A percentile compares a stretch with the other conserved stretches of the same genome.
phyloP scores from a whole-genome alignment of 2,329 filamentous ascomycete species.

The Fusarium brevicatenulatum region DNA sequence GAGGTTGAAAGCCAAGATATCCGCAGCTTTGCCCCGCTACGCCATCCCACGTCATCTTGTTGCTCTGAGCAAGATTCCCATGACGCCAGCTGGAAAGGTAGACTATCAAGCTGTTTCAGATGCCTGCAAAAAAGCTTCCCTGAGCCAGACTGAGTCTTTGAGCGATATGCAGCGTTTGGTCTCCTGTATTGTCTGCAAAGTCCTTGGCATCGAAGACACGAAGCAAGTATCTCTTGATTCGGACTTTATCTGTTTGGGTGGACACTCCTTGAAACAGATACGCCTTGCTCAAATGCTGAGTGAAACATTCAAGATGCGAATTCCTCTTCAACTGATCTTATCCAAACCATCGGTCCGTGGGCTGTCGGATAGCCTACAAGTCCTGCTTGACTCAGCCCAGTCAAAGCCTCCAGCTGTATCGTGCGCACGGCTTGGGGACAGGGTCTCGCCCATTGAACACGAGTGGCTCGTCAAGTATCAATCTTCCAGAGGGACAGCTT shows the following conservation, averaged over 20 bases:
- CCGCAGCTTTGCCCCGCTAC: not conserved
- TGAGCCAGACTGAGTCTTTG: not conserved
- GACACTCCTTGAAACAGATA: not conserved
- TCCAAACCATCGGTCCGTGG: not conserved
- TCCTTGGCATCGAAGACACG: not conserved
- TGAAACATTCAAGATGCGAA: not conserved
- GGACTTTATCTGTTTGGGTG: not conserved
- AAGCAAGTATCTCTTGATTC: not conserved
- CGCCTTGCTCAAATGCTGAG: not conserved
- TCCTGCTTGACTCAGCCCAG: not conserved
- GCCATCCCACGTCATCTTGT: not conserved
- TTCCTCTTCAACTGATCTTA: not conserved
- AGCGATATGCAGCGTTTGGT: not conserved
- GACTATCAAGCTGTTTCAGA: not conserved
- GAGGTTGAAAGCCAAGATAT: not conserved
- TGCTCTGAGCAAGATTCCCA: not conserved
- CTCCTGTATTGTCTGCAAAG: not conserved
- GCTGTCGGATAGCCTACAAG: not conserved
- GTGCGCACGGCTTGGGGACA: not conserved
- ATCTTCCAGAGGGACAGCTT: not conserved
- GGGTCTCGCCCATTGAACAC: not conserved
- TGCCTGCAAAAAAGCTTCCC: not conserved
- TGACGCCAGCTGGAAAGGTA: not conserved
- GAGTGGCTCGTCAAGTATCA: not conserved
- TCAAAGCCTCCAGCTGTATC: not conserved